Percentiles rank a stretch among this genome's conserved stretches.
Conservation (phyloP, 2,329 filamentous ascomycete species). For the Aspergillus sp. region DNA sequence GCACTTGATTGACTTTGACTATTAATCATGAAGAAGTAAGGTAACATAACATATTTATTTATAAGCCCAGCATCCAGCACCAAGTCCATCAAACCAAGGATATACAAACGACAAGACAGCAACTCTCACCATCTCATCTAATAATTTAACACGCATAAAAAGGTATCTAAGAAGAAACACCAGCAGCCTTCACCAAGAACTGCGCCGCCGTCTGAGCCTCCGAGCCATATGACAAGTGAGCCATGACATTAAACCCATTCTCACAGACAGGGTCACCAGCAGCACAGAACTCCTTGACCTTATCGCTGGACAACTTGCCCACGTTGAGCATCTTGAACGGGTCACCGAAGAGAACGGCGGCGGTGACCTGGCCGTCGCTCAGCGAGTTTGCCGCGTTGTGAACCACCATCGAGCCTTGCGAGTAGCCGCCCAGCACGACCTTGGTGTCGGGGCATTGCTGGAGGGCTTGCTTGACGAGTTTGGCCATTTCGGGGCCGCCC, state of each 20-base stretch:
- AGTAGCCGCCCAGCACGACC: constrained; percentile 30
- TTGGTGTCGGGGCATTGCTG: constrained; percentile 29
- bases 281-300: constrained; percentile 48
- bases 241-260: constrained; percentile 39
- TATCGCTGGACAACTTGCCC: constrained; percentile 34
- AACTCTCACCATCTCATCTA: too few species aligned
- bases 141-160: too few species aligned
- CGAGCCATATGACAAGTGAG: constrained; percentile 37
- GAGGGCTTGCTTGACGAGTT: constrained; percentile 23
- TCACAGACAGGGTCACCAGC: constrained; percentile 48
- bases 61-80: too few species aligned
- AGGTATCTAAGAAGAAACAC: constrained; percentile 5
- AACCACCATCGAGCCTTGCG: constrained; percentile 31
- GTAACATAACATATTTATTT: too few species aligned
- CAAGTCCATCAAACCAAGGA: too few species aligned
- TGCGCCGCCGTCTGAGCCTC: constrained; percentile 33
- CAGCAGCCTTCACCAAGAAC: constrained; percentile 29
- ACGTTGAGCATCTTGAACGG: constrained; percentile 39
- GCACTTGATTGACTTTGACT: too few species aligned
- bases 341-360: constrained; percentile 43
- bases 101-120: too few species aligned
- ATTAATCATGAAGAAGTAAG: too few species aligned
- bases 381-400: constrained; percentile 27
- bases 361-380: constrained; percentile 31
- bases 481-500: constrained; percentile 25